Evolutionary conservation across 495 filamentous ascomycete species (phyloP), one percentile per base, ranked within the genome.

Genomic region (Xylaria grammica): DNA sequence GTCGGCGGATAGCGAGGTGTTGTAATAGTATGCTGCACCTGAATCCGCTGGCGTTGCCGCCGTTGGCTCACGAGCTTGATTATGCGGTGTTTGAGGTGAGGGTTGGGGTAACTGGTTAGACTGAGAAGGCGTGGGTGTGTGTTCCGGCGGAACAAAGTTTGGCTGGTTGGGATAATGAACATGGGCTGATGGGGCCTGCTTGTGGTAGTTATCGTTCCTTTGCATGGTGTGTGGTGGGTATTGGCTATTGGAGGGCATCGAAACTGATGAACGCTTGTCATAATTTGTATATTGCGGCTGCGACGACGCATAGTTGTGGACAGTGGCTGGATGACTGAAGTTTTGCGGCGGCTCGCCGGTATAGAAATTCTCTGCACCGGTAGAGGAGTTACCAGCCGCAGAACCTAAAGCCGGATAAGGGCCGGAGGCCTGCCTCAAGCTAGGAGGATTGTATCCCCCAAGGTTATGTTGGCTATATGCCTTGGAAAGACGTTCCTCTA

Each of bases 401-500:
- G 77, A 62, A 32, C 87, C 80, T 65, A 94, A 79, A 7, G 83
- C 81, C 19, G 91, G 87, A 75, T 95, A 94, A 26, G 91, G 83
- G 27, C 77, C 84, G 0, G 88, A 80, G 32, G 85, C 78, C 63
- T 89, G 83, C 46, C 82, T 79, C 15, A 82, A 80, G 30, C 67
- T 69, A 6, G 82, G 80, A 19, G 83, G 74, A 63, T 73, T 77
- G 65, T 86, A 86, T 22, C 84, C 80, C 7, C 83, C 79, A 36
- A 87, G 79, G 45, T 77, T 87, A 66, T 93, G 91, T 68, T 96
- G 92, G 65, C 88, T 90, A 75, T 98, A 98, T 2, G 95, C 93
- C 71, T 89, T 95, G 2, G 93, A 95, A 9, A 99, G 81, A 15
- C 95, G 89, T 57, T 98, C 96, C 75, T 99, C 95, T 2, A 99